Conservation (phyloP, 345 rosid genomes). For the Fremontodendron californicum region DNA sequence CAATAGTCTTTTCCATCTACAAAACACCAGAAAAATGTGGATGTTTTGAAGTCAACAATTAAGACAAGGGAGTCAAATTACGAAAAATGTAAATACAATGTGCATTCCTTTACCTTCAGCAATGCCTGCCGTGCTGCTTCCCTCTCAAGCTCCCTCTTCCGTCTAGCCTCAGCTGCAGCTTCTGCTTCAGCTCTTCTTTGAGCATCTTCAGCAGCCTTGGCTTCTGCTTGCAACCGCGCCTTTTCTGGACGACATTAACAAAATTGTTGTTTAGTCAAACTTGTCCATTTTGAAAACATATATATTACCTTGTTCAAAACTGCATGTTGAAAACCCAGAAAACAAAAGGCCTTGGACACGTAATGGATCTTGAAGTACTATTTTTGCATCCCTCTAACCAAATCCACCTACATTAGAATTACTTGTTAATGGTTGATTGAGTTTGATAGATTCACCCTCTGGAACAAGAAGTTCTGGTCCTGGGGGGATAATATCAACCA, state of each 20-base stretch:
- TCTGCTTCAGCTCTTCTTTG: constrained; percentile 78
- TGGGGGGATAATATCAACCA: not conserved
- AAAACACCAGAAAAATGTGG: constrained; percentile 14
- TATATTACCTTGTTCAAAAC: not conserved
- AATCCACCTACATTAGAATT: not conserved
- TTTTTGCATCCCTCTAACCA: not conserved
- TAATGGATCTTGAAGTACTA: not conserved
- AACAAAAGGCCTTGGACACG: not conserved
- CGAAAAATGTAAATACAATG: not conserved
- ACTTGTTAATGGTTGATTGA: not conserved
- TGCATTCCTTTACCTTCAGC: constrained; percentile 48
- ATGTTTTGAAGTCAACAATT: constrained; percentile 1
- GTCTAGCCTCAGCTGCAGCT: constrained; percentile 83
- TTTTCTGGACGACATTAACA: constrained; percentile 44
- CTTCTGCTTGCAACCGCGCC: constrained; percentile 92
- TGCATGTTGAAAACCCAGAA: not conserved
- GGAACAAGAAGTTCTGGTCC: not conserved
- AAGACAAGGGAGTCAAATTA: not conserved
- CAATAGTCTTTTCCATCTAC: constrained; percentile 96
- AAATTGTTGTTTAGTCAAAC: not conserved
- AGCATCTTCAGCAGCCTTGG: constrained; percentile 88
- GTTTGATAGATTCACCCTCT: not conserved
- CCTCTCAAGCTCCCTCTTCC: constrained; percentile 84
- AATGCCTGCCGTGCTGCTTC: constrained; percentile 92
- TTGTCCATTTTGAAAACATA: not conserved